These are phyloP conservation scores for Suillus subluteus DNA, from an alignment of 768 basidiomycete genomes.

Conservation along the genomic window DNA sequence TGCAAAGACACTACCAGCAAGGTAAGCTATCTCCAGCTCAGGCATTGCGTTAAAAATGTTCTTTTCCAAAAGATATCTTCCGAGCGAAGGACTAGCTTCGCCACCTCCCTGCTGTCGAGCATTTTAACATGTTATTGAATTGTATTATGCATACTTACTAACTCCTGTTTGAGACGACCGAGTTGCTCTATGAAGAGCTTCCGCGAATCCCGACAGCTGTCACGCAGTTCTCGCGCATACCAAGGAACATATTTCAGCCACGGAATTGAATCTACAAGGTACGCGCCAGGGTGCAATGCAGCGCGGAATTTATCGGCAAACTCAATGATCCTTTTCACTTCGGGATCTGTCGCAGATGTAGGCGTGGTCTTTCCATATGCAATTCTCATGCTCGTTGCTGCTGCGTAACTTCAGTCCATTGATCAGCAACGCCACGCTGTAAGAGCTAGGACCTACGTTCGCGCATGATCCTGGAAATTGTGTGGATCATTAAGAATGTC, in stretches of 20 bases:
- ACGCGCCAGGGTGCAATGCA: conserved; percentile 35
- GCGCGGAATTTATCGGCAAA: not conserved
- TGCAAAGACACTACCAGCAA: conserved; percentile 61
- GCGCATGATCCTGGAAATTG: conserved; percentile 25
- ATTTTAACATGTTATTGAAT: not conserved
- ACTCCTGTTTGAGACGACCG: conserved; percentile 43
- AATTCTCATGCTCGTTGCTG: conserved; percentile 26
- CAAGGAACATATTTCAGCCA: conserved; percentile 53
- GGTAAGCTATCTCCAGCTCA: conserved; percentile 57
- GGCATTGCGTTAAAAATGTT: conserved; percentile 49
- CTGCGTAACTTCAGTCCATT: conserved; percentile 27
- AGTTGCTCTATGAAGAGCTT: conserved; percentile 54
- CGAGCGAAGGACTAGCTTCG: conserved; percentile 42
- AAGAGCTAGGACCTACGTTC: conserved; percentile 43
- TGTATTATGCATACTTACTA: conserved; percentile 33
- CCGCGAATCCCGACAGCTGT: conserved; percentile 55
- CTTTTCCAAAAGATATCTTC: conserved; percentile 54
- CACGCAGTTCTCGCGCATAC: conserved; percentile 53
- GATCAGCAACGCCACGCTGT: not conserved
- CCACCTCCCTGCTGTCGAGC: conserved; percentile 15
- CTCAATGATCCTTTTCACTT: conserved; percentile 12
- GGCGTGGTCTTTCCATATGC: conserved; percentile 33
- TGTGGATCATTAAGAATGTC: conserved; percentile 29
- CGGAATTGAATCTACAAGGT: conserved; percentile 39
- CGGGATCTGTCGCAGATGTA: conserved; percentile 17